Percentiles rank a stretch among this genome's conserved stretches.
Conservation (phyloP, 768 basidiomycete genomes). For the Ramaria rubella region DNA sequence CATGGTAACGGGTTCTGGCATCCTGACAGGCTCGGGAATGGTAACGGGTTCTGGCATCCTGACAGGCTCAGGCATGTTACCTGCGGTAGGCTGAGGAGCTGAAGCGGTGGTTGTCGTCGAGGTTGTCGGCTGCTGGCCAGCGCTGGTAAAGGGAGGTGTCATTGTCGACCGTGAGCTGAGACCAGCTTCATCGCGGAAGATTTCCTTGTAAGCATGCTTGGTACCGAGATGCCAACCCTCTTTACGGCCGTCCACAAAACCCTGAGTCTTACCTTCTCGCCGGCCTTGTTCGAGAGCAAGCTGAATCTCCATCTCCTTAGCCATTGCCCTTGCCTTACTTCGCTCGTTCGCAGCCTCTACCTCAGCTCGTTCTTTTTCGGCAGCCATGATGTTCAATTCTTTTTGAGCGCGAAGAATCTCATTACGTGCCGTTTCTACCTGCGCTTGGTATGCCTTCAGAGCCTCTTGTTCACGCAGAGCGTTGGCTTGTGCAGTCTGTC, state of each 20-base stretch:
- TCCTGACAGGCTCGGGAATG: background rate
- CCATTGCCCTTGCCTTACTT: background rate
- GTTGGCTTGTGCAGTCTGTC: background rate
- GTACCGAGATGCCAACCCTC: constrained; percentile 5
- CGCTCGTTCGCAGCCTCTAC: constrained; percentile 7
- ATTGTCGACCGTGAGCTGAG: background rate
- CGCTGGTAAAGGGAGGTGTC: background rate
- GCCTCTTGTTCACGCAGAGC: constrained; percentile 2
- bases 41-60: background rate
- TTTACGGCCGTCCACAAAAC: constrained; percentile 5
- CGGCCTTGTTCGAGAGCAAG: background rate
- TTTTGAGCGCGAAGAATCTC: constrained; percentile 8
- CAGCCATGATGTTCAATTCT: constrained; percentile 7
- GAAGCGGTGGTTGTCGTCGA: background rate
- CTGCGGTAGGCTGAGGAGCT: background rate
- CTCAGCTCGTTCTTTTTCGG: constrained; percentile 1
- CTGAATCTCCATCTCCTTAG: constrained; percentile 8
- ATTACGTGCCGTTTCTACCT: constrained; percentile 3
- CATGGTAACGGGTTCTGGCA: background rate
- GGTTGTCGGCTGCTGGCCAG: background rate
- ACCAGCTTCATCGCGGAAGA: background rate
- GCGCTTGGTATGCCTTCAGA: constrained; percentile 5
- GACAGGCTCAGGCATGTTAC: background rate
- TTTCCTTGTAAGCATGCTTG: background rate
- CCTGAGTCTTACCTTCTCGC: constrained; percentile 3